Percentiles rank a stretch among this genome's conserved stretches.
These are phyloP conservation scores for Neopestalotiopsis sp. DNA, from an alignment of 2,329 filamentous ascomycete genomes.

Conservation along the genomic window DNA sequence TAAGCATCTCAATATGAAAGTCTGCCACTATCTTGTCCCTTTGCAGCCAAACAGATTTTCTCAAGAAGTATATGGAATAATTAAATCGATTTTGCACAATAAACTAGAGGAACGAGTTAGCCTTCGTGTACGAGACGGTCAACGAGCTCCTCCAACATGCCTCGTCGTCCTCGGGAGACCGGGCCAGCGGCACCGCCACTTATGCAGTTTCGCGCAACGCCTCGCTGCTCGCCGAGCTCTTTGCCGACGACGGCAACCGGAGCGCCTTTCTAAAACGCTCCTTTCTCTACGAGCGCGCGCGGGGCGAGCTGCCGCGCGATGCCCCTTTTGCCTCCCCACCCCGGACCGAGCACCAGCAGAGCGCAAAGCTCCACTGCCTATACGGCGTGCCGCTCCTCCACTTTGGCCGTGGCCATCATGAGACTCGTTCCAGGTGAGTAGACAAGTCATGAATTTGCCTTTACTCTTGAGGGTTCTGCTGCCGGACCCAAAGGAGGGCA, in stretches of 20 bases:
- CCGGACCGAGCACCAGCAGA: conserved; percentile 60
- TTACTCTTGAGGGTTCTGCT: neutral
- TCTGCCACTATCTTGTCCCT: no score
- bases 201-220: conserved; percentile 53
- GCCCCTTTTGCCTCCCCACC: conserved; percentile 35
- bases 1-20: conserved; percentile 23
- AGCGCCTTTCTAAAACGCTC: conserved; percentile 69
- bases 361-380: conserved; percentile 73
- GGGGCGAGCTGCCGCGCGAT: conserved; percentile 35
- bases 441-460: conserved; percentile 30
- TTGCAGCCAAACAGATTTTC: no score
- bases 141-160: conserved; percentile 51
- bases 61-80: neutral
- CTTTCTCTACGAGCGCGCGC: conserved; percentile 64
- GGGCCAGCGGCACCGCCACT: conserved; percentile 37
- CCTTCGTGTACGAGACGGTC: conserved; percentile 53
- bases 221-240: conserved; percentile 47
- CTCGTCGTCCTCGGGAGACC: conserved; percentile 40
- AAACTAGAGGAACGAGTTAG: conserved; percentile 46
- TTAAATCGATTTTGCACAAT: neutral
- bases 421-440: conserved; percentile 32
- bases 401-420: conserved; percentile 33
- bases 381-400: conserved; percentile 65
- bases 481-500: neutral
- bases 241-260: conserved; percentile 54